Base-by-base conservation (phyloP, 2,329 filamentous ascomycete genomes). In the Stagonosporopsis chrysanthemi region DNA sequence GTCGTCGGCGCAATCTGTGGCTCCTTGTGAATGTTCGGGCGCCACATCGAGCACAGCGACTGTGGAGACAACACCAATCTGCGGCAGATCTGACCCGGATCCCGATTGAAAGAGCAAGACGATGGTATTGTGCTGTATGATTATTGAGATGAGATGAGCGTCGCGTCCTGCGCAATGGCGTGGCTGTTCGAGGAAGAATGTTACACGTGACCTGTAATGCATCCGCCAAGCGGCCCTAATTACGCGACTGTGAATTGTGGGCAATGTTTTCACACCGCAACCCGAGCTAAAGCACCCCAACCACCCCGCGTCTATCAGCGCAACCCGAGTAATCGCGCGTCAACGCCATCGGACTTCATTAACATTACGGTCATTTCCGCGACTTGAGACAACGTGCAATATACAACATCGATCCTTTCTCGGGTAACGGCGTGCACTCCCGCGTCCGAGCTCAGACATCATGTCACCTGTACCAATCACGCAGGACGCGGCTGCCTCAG, bases 211-310 rank as follows among this genome's bases (percentile, higher is more conserved):
- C 26, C n/a, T 43, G 45, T 44, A 52, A 57, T 57, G 54, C 54
- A 57, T 50, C 39, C 15, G 40, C 40, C 53, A 45, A 50, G 53
- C 41, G 31, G 31, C 46, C 67, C 72, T 73, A 75, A 65, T 61
- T 73, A 75, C 67, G 71, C 72, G 72, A 74, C 44, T 57, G 54
- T 57, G 54, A 57, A 57, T 57, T 57, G 70, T 68, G 73, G 55
- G 74, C 72, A 74, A 75, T 75, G 72, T 69, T 74, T 74, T 75
- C 69, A 68, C 66, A 63, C 71, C 64, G 61, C 61, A 69, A 63
- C 69, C 72, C 64, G 58, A 68, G 56, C 60, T 64, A 60, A 49
- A 63, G 53, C 58, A 56, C 55, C 61, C 62, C 65, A 65, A 67
- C 65, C 67, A 69, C 65, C 64, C 56, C 61, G 47, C 68, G 48